These are phyloP conservation scores for Trichosanthes truncata DNA, from an alignment of 306 rosid genomes.

Conservation along the genomic window DNA sequence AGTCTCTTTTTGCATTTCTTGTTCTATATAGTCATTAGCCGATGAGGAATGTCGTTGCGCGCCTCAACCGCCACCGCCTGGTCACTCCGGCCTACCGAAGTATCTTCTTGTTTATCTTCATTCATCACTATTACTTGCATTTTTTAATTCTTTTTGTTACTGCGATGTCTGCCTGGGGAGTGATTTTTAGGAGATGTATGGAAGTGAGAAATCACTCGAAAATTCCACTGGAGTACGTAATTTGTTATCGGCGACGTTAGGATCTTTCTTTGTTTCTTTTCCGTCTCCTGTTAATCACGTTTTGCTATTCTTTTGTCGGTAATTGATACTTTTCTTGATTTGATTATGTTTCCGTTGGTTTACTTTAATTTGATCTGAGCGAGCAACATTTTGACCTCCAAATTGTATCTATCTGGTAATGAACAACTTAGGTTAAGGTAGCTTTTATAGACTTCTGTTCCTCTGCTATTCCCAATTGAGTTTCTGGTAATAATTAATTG, in stretches of 20 bases:
- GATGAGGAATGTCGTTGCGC: slow-evolving; percentile 70
- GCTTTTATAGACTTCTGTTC: not conserved
- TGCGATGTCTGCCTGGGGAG: not conserved
- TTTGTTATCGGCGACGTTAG: not conserved
- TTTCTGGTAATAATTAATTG: not conserved
- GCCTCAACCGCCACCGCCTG: slow-evolving; percentile 44
- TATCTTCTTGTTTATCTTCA: slow-evolving; percentile 7
- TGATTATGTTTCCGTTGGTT: not conserved
- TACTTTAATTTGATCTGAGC: not conserved
- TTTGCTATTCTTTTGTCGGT: not conserved
- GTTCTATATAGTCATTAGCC: slow-evolving; percentile 12
- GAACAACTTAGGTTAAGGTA: not conserved
- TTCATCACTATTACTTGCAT: not conserved
- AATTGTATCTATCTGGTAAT: not conserved
- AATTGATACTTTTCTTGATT: not conserved
- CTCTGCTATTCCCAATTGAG: not conserved
- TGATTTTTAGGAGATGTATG: not conserved
- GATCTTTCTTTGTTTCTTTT: not conserved
- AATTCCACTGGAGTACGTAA: not conserved
- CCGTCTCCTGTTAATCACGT: not conserved
- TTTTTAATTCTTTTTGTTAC: not conserved
- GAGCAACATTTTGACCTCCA: not conserved
- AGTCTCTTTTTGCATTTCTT: not conserved
- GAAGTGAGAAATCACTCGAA: not conserved
- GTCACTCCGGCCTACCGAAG: slow-evolving; percentile 28